Evolutionary conservation across 2,329 filamentous ascomycete genomes (phyloP), one percentile per base, ranked within the genome.

Genomic region (Metarhizium guizhouense): DNA sequence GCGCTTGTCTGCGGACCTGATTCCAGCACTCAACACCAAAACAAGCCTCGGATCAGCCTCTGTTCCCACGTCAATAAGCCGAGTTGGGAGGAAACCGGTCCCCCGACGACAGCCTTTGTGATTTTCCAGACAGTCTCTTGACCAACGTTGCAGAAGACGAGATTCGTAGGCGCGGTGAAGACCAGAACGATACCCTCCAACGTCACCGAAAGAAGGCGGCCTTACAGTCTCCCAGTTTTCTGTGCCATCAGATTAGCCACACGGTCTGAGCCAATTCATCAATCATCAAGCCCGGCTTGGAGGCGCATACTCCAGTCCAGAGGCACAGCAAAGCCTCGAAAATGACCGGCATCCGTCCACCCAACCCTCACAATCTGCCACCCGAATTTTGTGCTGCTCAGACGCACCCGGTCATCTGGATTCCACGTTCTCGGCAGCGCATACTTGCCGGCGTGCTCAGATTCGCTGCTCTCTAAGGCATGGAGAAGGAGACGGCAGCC

Each of bases 361-460:
- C 51, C 51, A 34, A 53, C 16, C 29, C 51, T 34, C 51, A 53
- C 40, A 8, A 38, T 29, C 42, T 53, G 51, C 51, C 51, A 53
- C 8, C 51, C 51, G 43, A 53, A 53, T 29, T 53, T 53, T 16
- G 51, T 53, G 29, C 51, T 53, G 40, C 51, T 53, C 20, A 53
- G 30, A 38, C 30, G 51, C 18, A 53, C 43, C 8, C 25, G 29
- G 13, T 53, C 51, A 4, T 47, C 42, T 3, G 40, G 25, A 6
- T 53, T 53, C 51, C 51, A 53, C 6, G 25, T 47, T 45, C 16
- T n/a, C 30, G 25, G 29, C 14, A 53, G 2, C 4, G 40, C 51
- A 29, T 53, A 53, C 14, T 53, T 5, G 5, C 42, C 29, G 16
- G 51, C 51, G 42, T 53, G 51, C 30, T 53, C 51, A 20, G 51